These are phyloP conservation scores for Meyerozyma guilliermondii DNA, from an alignment of 1,139 yeast genomes.

Conservation along the genomic window DNA sequence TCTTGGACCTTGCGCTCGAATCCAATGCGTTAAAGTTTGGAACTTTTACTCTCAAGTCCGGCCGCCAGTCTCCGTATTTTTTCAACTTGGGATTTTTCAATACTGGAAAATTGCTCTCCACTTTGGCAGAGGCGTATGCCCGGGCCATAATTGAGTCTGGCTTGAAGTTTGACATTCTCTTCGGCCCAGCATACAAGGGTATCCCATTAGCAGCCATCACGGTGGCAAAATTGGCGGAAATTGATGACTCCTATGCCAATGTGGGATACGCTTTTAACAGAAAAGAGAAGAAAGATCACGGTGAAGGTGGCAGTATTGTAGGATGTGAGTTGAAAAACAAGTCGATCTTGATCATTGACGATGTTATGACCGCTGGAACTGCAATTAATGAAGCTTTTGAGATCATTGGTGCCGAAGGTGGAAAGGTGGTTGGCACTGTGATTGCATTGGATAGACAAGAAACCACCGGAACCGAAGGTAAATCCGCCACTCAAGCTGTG, in stretches of 20 bases:
- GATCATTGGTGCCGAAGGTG: slow-evolving; percentile 67
- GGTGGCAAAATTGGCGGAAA: slow-evolving; percentile 85
- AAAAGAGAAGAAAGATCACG: slow-evolving; percentile 95
- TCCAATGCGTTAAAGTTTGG: slow-evolving; percentile 84
- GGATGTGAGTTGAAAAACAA: slow-evolving; percentile 74
- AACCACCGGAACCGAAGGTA: slow-evolving; percentile 59
- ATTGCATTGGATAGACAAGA: slow-evolving; percentile 96
- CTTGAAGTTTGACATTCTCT: slow-evolving; percentile 80
- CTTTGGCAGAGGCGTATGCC: slow-evolving; percentile 85
- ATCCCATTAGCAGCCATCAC: slow-evolving; percentile 93
- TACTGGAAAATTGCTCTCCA: slow-evolving; percentile 72
- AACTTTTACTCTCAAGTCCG: slow-evolving; percentile 82
- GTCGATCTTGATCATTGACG: slow-evolving; percentile 81
- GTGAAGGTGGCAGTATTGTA: slow-evolving; percentile 95
- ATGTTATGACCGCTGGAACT: slow-evolving; percentile 97
- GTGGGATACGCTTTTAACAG: slow-evolving; percentile 75
- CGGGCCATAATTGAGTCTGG: slow-evolving; percentile 77
- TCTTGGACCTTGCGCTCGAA: slow-evolving; percentile 76
- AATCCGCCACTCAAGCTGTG: slow-evolving; percentile 81
- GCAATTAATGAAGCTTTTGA: slow-evolving; percentile 93
- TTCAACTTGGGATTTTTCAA: slow-evolving; percentile 89
- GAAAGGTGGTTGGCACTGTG: slow-evolving; percentile 74
- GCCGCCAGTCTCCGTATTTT: slow-evolving; percentile 92
- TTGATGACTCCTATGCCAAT: slow-evolving; percentile 69
- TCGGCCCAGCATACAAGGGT: slow-evolving; percentile 98